These are phyloP conservation scores for Zygotorulaspora chibaensis DNA, from an alignment of 805 yeast genomes.

Conservation along the genomic window DNA sequence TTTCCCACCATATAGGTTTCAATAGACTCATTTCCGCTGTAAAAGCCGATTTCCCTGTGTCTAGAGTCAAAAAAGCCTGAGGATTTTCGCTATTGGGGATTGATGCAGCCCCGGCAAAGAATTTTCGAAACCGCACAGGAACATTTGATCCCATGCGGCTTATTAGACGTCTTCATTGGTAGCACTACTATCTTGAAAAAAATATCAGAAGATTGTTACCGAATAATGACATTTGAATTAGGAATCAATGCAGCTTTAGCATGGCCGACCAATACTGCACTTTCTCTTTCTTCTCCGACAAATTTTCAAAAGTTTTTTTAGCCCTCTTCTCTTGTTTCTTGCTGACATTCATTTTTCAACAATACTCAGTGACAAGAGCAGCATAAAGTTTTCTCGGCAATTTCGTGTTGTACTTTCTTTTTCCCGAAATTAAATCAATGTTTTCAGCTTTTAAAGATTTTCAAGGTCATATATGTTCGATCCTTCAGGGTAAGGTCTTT, in stretches of 20 bases:
- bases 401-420: neutral
- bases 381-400: neutral
- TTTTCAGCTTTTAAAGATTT: neutral
- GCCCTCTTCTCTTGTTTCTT: slow-evolving; percentile 1
- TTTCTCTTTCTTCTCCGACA: slow-evolving; percentile 52
- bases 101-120: no score
- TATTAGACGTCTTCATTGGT: no score
- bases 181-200: neutral
- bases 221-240: slow-evolving; percentile 9
- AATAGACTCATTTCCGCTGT: no score
- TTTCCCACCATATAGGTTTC: no score
- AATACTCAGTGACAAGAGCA: neutral
- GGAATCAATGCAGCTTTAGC: slow-evolving; percentile 39
- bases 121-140: no score
- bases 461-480: neutral
- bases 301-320: slow-evolving; percentile 49
- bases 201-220: no score
- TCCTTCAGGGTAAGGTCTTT: neutral
- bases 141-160: no score
- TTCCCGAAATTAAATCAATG: neutral
- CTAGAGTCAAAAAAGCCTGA: no score
- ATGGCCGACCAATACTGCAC: slow-evolving; percentile 52
- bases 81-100: no score
- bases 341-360: neutral
- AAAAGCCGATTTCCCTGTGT: no score